Evolutionary conservation across 176 grass and related monocot genomes (phyloP), one percentile per base, ranked within the genome.

Genomic region (Avena insularis): DNA sequence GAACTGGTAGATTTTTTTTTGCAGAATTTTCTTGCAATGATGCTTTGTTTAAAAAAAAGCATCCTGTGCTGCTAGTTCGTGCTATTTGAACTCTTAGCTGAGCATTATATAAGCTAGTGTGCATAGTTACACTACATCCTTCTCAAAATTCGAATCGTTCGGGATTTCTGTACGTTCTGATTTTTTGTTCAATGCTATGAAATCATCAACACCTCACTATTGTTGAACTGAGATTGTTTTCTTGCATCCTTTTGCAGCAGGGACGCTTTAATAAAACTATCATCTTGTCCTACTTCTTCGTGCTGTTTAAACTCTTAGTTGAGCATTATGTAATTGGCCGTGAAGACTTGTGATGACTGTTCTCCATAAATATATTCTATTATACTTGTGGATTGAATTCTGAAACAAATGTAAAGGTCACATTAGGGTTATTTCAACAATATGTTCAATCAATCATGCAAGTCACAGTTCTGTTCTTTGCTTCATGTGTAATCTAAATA

Each of bases 321-420:
- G 71, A 61, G 7, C 14, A 50, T 74, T 36, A 35, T 46, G n/a
- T 31, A 8, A 54, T 65, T 27, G 46, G 17, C 45, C 36, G 53
- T 7, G 31, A 77, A 66, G 54, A 68, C 69, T 59, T 69, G 2
- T 12, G 23, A 15, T 69, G 61, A 23, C 17, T 45, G 29, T 15
- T 81, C 72, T 59, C 9, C 21, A 48, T 65, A 19, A 9, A 36
- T 85, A 81, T 85, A 57, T 80, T 57, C 48, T 57, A 9, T 58
- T 36, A 13, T 49, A 16, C 19, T 49, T 20, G 25, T 75, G 19
- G n/a, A 4, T 36, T 2, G 31, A 65, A 64, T 51, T 29, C 66
- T 83, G 4, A 19, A 63, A 71, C 1, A 3, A 7, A 17, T 38
- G 13, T 49, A 74, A 45, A 23, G 57, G 27, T 80, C 20, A 79